A percentile compares a stretch with the other conserved stretches of the same genome.
phyloP scores from a whole-genome alignment of 1,284 basidiomycete species.

The Irpex lacteus region DNA sequence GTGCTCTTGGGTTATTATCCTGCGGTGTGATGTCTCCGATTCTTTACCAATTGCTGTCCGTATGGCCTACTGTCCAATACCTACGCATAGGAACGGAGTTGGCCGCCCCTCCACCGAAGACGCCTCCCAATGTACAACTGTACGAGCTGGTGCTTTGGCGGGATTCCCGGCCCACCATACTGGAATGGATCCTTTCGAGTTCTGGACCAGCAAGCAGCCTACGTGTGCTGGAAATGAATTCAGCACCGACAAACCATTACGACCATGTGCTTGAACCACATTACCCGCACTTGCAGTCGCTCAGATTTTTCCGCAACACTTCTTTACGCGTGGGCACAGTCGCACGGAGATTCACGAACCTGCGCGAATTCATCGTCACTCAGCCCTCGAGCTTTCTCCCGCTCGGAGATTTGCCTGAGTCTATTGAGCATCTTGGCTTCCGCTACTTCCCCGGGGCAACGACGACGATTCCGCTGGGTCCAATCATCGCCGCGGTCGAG shows the following conservation, averaged over 20 bases:
- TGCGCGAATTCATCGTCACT: constrained; percentile 41
- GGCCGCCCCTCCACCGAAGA: constrained; percentile 29
- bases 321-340: constrained; percentile 28
- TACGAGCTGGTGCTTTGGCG: constrained; percentile 43
- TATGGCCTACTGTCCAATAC: constrained; percentile 39
- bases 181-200: constrained; percentile 38
- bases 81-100: constrained; percentile 40
- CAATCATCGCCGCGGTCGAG: constrained; percentile 33
- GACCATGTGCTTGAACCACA: constrained; percentile 27
- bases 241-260: constrained; percentile 29
- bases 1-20: constrained; percentile 35
- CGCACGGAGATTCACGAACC: constrained; percentile 35
- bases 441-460: constrained; percentile 29
- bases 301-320: constrained; percentile 39
- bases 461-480: constrained; percentile 13
- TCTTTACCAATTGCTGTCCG: constrained; percentile 39
- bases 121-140: constrained; percentile 23
- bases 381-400: constrained; percentile 34
- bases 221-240: constrained; percentile 40
- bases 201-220: constrained; percentile 29
- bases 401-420: constrained; percentile 32
- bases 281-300: constrained; percentile 36
- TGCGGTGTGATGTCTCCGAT: constrained; percentile 44
- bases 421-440: constrained; percentile 40
- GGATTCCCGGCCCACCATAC: constrained; percentile 27